Conservation (phyloP, 192 early-diverging fungal species). For the Backusella tarrabulga region DNA sequence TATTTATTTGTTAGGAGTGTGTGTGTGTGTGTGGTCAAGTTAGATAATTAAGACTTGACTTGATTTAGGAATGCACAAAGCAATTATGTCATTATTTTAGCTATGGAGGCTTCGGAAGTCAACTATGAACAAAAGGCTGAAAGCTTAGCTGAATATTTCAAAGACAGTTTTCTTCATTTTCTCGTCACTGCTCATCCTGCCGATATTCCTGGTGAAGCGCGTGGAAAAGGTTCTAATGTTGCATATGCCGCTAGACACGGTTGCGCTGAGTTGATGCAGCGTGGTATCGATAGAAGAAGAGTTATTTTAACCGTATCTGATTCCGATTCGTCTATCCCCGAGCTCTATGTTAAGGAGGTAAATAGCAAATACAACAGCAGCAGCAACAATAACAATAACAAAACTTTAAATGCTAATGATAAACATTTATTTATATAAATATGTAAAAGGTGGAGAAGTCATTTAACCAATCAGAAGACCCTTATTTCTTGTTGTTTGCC, state of each 20-base stretch:
- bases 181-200: conserved; percentile 69
- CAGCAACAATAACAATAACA: not conserved
- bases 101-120: conserved; percentile 72
- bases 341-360: conserved; percentile 61
- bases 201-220: conserved; percentile 67
- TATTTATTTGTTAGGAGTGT: not conserved
- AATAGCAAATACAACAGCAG: not conserved
- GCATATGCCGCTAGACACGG: conserved; percentile 57
- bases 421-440: conserved; percentile 17
- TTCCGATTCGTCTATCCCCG: conserved; percentile 71
- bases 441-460: conserved; percentile 38
- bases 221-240: conserved; percentile 75
- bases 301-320: conserved; percentile 73
- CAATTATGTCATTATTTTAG: conserved; percentile 63
- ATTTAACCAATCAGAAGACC: conserved; percentile 42
- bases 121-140: conserved; percentile 56
- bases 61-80: conserved; percentile 41
- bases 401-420: not conserved
- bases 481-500: conserved; percentile 39
- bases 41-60: not conserved
- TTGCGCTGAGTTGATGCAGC: conserved; percentile 28
- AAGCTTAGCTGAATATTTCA: conserved; percentile 52
- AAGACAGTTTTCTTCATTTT: conserved; percentile 64
- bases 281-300: conserved; percentile 47
- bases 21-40: conserved; percentile 2